Evolutionary conservation across 2,329 filamentous ascomycete species (phyloP), one percentile per base, ranked within the genome.

Genomic region (Fusarium lateritium): DNA sequence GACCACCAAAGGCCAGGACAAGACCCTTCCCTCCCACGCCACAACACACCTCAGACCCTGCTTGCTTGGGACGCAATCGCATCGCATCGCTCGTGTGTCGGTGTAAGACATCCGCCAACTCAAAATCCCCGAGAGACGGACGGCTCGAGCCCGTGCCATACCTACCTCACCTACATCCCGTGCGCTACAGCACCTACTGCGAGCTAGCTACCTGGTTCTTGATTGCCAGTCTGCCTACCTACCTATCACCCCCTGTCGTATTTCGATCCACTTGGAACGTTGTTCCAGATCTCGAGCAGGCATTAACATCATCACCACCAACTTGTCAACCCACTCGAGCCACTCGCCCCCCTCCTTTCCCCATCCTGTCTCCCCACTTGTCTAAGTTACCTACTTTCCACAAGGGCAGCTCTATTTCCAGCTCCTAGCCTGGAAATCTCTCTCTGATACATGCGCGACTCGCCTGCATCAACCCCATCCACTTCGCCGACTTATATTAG

Each of bases 391-490:
- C 59, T 63, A 62, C 70, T 59, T 68, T 66, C 61, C 70, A 68
- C 62, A 65, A 65, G 52, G 60, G 62, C 57, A 67, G 65, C 70
- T 71, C 63, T 71, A 61, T 72, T 70, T 74, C 72, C 68, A 72
- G 68, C 70, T 72, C 56, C 46, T 73, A 74, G 71, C 62, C 67
- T 70, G 71, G 71, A 73, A 74, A 69, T 69, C 65, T 67, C 58
- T 68, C 62, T 66, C 64, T 73, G 69, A 74, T 75, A 75, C 73
- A 75, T 74, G 72, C 73, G 72, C 72, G 69, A 74, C 63, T 74
- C 72, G 72, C 72, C 72, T 70, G 63, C 71, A 65, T 71, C 71
- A 69, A 70, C 63, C 72, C 72, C 69, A 71, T 74, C 72, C 59
- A 62, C 72, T 58, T 73, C 65, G 61, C 64, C 64, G 58, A 59